A percentile compares a stretch with the other conserved stretches of the same genome.
These are phyloP conservation scores for Aspergillus avenaceus DNA, from an alignment of 495 filamentous ascomycete species.

Conservation along the genomic window DNA sequence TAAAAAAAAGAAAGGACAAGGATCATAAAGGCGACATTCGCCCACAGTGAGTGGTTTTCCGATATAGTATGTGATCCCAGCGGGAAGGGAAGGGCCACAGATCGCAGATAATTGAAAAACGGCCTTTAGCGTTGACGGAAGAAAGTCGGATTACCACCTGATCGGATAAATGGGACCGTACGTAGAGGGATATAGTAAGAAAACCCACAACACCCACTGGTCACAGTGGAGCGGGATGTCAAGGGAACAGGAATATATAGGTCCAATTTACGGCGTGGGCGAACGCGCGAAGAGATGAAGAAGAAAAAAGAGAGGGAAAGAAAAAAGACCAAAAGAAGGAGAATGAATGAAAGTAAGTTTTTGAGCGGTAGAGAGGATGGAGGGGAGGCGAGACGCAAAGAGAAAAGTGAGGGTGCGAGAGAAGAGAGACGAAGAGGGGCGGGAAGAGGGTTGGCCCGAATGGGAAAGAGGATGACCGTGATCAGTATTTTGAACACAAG, in stretches of 20 bases:
- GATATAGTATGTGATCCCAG: constrained; percentile 1
- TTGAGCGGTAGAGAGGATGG: constrained; percentile 1
- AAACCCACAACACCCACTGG: constrained; percentile 18
- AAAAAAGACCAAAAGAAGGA: constrained; percentile 49
- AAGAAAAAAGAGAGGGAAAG: no score
- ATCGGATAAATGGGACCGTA: constrained; percentile 12
- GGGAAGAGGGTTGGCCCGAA: constrained; percentile 19
- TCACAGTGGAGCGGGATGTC: constrained; percentile 14
- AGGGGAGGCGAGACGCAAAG: constrained; percentile 12
- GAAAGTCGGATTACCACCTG: constrained; percentile 2
- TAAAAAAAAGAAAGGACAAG: constrained; percentile 29
- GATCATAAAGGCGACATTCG: constrained; percentile 45
- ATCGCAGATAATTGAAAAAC: not conserved
- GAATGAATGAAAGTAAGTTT: constrained; percentile 27
- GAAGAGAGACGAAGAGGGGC: constrained; percentile 26
- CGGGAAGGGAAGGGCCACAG: not conserved
- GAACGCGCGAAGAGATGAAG: constrained; percentile 46
- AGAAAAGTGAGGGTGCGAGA: constrained; percentile 33
- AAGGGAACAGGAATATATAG: constrained; percentile 23
- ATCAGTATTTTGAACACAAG: not conserved
- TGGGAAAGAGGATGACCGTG: constrained; percentile 9
- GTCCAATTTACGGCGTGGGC: constrained; percentile 45
- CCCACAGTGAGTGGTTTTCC: constrained; percentile 32
- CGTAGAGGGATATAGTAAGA: constrained; percentile 20
- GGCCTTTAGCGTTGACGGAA: not conserved